phyloP scores from a whole-genome alignment of 345 rosid species.

The Populus deltoides region DNA sequence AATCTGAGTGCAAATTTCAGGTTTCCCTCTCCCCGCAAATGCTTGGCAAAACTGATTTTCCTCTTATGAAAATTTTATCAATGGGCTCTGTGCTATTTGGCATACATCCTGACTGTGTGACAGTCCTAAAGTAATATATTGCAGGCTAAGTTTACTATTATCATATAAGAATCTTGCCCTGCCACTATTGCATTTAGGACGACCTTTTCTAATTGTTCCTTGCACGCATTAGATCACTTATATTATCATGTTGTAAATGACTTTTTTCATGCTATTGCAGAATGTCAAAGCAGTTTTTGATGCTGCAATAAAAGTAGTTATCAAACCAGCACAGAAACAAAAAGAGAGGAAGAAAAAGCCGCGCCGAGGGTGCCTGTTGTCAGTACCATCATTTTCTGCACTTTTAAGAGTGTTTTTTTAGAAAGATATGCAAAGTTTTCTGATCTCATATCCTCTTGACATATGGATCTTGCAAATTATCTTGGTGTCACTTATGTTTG shows the following conservation, averaged over 20 bases:
- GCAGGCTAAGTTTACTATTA: not conserved
- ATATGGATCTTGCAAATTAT: not conserved
- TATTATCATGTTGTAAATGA: not conserved
- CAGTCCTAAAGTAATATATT: not conserved
- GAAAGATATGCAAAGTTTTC: not conserved
- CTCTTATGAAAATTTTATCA: slow-evolving; percentile 1
- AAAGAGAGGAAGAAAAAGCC: slow-evolving; percentile 73
- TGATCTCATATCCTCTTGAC: not conserved
- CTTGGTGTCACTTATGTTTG: not conserved
- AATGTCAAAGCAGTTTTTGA: slow-evolving; percentile 96
- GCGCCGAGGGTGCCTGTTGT: slow-evolving; percentile 69
- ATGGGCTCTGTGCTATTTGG: not conserved
- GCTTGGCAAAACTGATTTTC: slow-evolving; percentile 8
- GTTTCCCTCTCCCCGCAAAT: not conserved
- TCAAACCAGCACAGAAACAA: slow-evolving; percentile 71
- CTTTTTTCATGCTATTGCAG: slow-evolving; percentile 38
- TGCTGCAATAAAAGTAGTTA: slow-evolving; percentile 88
- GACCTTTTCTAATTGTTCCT: not conserved
- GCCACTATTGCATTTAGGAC: not conserved
- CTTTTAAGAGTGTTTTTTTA: slow-evolving; percentile 1
- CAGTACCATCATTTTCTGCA: slow-evolving; percentile 29
- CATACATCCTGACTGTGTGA: not conserved
- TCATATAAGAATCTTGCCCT: not conserved
- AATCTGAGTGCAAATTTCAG: not conserved
- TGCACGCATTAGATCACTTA: not conserved